Base-by-base conservation (phyloP, 768 basidiomycete species). In the Gloeopeniophorella convolvens region DNA sequence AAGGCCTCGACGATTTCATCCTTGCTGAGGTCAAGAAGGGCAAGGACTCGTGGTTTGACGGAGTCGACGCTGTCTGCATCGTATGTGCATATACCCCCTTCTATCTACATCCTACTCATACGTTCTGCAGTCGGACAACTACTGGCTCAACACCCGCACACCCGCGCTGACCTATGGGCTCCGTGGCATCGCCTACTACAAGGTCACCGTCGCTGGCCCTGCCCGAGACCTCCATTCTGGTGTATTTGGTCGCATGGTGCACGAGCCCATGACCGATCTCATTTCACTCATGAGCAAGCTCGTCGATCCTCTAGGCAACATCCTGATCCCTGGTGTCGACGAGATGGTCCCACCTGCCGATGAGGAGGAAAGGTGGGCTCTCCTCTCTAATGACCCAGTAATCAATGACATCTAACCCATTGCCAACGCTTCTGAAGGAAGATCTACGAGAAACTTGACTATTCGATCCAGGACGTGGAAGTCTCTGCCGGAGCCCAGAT, bases 201-300 rank as follows among this genome's bases (percentile, higher is more conserved):
- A 82, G 56, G 70, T 91, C 55, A 80, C 79, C 24, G 70, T 98
- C 44, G 74, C 83, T 3, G 95, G 95, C 4, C 94, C 95, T 3
- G 82, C 73, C 16, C 75, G 84, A 36, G 93, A 97, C 62, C 74
- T 97, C 1, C 95, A 98, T 67, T 93, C 91, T 32, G 94, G 94
- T 46, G 74, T 83, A 26, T 91, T 89, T 62, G 89, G 90, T 8
- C 73, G 83, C 31, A 82, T 79, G 27, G 86, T 90, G 18, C 83
- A 89, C 62, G 86, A 88, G 66, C 93, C 94, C 12, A 95, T 97
- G 94, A 94, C 90, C 0, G 94, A 95, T 63, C 81, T 96, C 43
- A 74, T 96, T 63, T 63, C 68, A 37, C 70, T 97, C 56, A 82
- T 97, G 79, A 79, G 83, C 60, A 90, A 81, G 58, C 87, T 97